phyloP scores from a whole-genome alignment of 768 basidiomycete genomes.

The Cubamyces lactineus region DNA sequence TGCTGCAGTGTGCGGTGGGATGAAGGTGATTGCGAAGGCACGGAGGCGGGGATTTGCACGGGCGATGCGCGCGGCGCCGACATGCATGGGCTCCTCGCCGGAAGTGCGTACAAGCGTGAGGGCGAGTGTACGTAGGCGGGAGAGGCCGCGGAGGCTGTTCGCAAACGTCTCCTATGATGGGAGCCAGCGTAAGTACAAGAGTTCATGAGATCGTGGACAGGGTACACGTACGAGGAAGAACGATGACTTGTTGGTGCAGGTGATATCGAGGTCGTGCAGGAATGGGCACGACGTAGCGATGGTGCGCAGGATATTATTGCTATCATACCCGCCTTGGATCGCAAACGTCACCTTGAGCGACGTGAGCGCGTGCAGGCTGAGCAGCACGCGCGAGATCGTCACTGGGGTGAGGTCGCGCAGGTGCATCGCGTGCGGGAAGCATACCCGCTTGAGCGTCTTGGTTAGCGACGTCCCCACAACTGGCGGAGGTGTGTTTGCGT shows the following conservation, averaged over 20 bases:
- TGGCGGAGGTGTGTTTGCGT: slow-evolving; percentile 13
- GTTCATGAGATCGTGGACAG: neutral
- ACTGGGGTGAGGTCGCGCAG: slow-evolving; percentile 71
- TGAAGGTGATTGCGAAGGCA: slow-evolving; percentile 66
- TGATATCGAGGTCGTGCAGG: slow-evolving; percentile 63
- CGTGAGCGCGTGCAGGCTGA: slow-evolving; percentile 55
- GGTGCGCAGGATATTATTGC: slow-evolving; percentile 67
- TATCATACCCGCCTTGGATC: slow-evolving; percentile 71
- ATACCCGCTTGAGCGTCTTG: slow-evolving; percentile 52
- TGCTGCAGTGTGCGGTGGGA: slow-evolving; percentile 59
- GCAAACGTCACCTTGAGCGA: slow-evolving; percentile 68
- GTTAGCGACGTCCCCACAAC: slow-evolving; percentile 38
- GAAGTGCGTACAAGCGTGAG: slow-evolving; percentile 70
- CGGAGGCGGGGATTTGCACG: slow-evolving; percentile 67
- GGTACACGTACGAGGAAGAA: slow-evolving; percentile 62
- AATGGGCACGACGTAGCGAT: slow-evolving; percentile 68
- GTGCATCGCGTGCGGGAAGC: slow-evolving; percentile 66
- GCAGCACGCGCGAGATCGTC: slow-evolving; percentile 60
- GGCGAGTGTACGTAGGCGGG: slow-evolving; percentile 62
- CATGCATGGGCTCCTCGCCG: slow-evolving; percentile 61
- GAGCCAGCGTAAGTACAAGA: neutral
- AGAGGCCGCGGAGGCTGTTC: slow-evolving; percentile 61
- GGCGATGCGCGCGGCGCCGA: slow-evolving; percentile 65
- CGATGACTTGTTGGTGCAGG: slow-evolving; percentile 69
- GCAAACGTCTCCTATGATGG: slow-evolving; percentile 59